A percentile compares a stretch with the other conserved stretches of the same genome.
Evolutionary conservation across 345 rosid species (phyloP).

Genomic region (Sonneratia caseolaris): DNA sequence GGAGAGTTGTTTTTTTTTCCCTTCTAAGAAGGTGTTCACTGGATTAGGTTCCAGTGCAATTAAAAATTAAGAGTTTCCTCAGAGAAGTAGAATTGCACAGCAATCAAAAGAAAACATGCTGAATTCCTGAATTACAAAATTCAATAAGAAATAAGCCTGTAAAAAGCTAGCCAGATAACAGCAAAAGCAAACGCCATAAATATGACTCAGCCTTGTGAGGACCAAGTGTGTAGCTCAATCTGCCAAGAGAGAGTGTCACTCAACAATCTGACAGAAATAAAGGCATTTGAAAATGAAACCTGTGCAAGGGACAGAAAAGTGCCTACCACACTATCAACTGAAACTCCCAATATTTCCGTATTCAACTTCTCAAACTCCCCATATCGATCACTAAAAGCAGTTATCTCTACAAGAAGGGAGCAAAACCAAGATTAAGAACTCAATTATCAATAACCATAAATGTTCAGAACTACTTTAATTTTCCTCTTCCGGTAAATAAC

Average conservation of each 20-base stretch:
- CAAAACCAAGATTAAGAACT: background rate
- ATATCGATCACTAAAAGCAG: constrained; percentile 94
- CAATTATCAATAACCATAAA: background rate
- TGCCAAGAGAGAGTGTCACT: background rate
- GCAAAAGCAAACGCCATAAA: background rate
- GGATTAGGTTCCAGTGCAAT: too few relatives aligned
- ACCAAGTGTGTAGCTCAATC: background rate
- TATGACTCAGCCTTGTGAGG: background rate
- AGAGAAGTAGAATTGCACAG: too few relatives aligned
- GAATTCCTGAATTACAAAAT: too few relatives aligned
- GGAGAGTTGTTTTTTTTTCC: too few relatives aligned
- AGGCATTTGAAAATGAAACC: background rate
- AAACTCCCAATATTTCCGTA: constrained; percentile 84
- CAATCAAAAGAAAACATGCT: too few relatives aligned
- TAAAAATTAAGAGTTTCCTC: too few relatives aligned
- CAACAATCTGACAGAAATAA: background rate
- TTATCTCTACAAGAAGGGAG: constrained; percentile 53
- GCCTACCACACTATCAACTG: constrained; percentile 81
- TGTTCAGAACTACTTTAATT: background rate
- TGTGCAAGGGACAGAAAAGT: background rate
- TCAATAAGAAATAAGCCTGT: too few relatives aligned
- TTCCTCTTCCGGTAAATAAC: background rate
- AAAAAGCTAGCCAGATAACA: background rate
- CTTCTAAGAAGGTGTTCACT: too few relatives aligned
- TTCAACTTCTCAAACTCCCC: constrained; percentile 75